These are phyloP conservation scores for Tritrichomonas musculus DNA, from an alignment of 208 protist species.

Conservation along the genomic window DNA sequence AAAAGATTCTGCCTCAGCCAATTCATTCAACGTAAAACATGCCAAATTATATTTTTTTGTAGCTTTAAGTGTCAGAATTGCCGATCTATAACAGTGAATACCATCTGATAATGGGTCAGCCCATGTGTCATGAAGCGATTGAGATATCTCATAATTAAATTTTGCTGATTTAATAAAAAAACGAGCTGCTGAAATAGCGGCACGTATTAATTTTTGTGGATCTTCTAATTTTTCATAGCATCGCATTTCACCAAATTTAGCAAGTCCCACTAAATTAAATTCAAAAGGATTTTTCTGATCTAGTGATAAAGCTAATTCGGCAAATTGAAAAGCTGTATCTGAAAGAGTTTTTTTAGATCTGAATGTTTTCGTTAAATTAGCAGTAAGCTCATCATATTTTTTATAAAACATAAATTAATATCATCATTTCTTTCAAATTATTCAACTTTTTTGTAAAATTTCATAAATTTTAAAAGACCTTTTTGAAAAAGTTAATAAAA, in stretches of 20 bases:
- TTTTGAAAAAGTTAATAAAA: too few species aligned
- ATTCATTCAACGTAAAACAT: background rate
- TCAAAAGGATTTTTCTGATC: background rate
- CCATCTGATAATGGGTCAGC: background rate
- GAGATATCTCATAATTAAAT: background rate
- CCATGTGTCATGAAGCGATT: background rate
- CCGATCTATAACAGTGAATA: background rate
- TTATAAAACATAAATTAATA: background rate
- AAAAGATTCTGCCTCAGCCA: background rate
- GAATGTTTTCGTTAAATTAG: background rate
- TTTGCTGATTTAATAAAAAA: background rate
- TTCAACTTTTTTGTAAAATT: too few species aligned
- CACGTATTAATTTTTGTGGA: background rate
- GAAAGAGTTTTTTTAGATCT: background rate
- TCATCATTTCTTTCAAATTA: too few species aligned
- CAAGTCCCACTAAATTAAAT: background rate
- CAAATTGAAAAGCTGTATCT: background rate
- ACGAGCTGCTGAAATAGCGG: background rate
- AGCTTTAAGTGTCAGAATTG: background rate
- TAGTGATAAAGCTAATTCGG: background rate
- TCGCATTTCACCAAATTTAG: background rate
- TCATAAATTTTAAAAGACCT: too few species aligned
- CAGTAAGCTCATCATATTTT: background rate
- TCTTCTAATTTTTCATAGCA: background rate
- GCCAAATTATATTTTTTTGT: background rate